Conservation (phyloP, 2,329 filamentous ascomycete genomes). For the Tolypocladium guangdongense region DNA sequence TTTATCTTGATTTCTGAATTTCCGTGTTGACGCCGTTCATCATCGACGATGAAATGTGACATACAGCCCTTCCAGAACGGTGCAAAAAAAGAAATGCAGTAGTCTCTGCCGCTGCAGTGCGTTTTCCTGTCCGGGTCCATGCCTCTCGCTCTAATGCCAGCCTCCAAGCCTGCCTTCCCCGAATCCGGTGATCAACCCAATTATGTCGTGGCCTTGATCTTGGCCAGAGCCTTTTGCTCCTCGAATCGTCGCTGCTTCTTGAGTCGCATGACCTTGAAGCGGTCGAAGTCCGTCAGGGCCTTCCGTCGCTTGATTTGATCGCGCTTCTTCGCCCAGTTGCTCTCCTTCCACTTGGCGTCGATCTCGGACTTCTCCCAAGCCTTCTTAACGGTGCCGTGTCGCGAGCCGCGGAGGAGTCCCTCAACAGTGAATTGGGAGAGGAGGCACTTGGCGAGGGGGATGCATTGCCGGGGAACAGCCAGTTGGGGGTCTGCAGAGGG, state of each 20-base stretch:
- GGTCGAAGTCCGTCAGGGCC: slow-evolving; percentile 94
- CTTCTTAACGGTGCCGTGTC: slow-evolving; percentile 73
- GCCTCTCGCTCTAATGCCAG: slow-evolving; percentile 26
- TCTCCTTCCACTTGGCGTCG: slow-evolving; percentile 86
- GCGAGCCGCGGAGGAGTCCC: slow-evolving; percentile 75
- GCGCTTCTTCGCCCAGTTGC: slow-evolving; percentile 90
- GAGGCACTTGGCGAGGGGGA: slow-evolving; percentile 71
- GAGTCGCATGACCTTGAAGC: slow-evolving; percentile 99
- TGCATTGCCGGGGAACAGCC: slow-evolving; percentile 76
- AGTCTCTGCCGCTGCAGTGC: slow-evolving; percentile 32
- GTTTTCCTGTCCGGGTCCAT: slow-evolving; percentile 24
- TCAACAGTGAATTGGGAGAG: slow-evolving; percentile 83
- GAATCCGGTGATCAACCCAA: slow-evolving; percentile 24
- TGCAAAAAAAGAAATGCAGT: slow-evolving; percentile 47
- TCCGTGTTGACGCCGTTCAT: slow-evolving; percentile 59
- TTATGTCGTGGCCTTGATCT: slow-evolving; percentile 77
- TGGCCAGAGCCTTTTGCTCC: slow-evolving; percentile 91
- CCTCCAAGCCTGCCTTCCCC: slow-evolving; percentile 19
- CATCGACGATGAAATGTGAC: slow-evolving; percentile 45
- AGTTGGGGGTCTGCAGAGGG: slow-evolving; percentile 72
- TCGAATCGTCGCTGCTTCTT: slow-evolving; percentile 99
- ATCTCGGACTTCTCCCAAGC: slow-evolving; percentile 86
- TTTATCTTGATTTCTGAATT: slow-evolving; percentile 38
- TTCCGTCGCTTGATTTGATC: slow-evolving; percentile 76
- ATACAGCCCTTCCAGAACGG: slow-evolving; percentile 51